Percentiles rank a stretch among this genome's conserved stretches.
Evolutionary conservation across 2,329 filamentous ascomycete species (phyloP).

Genomic region (Colletotrichum caudatum): DNA sequence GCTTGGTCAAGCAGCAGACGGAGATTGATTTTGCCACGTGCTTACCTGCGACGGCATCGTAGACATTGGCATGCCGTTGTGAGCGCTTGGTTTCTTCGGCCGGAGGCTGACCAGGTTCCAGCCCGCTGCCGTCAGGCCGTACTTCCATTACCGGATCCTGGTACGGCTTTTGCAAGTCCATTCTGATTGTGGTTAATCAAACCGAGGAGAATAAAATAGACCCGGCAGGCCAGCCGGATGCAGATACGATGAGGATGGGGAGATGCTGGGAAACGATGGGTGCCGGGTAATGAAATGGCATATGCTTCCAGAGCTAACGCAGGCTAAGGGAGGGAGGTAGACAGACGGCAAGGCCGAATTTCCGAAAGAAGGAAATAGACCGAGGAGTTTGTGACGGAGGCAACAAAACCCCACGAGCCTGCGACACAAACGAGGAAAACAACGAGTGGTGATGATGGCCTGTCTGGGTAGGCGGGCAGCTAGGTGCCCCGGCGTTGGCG

Average conservation of each 20-base stretch:
- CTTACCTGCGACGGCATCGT: slow-evolving; percentile 79
- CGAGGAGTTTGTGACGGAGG: background rate
- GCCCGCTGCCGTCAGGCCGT: background rate
- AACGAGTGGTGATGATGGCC: too few species aligned
- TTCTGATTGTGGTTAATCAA: background rate
- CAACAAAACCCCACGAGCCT: background rate
- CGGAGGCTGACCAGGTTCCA: slow-evolving; percentile 7
- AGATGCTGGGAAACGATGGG: background rate
- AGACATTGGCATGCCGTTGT: slow-evolving; percentile 66
- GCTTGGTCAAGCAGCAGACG: background rate
- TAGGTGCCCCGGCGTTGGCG: too few species aligned
- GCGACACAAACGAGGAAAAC: background rate
- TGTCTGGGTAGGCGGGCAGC: background rate
- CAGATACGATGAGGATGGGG: background rate
- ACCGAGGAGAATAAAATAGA: background rate
- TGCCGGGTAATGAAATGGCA: too few species aligned
- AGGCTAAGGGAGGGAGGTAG: background rate
- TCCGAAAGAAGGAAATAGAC: background rate
- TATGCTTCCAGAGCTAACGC: background rate
- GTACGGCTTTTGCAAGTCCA: background rate
- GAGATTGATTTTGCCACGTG: slow-evolving; percentile 5
- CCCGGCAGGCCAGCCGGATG: background rate
- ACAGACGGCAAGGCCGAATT: too few species aligned
- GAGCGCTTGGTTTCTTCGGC: slow-evolving; percentile 9
- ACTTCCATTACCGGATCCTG: background rate